Base-by-base conservation (phyloP, 2,329 filamentous ascomycete species). In the Dryadomyces sulphureus region DNA sequence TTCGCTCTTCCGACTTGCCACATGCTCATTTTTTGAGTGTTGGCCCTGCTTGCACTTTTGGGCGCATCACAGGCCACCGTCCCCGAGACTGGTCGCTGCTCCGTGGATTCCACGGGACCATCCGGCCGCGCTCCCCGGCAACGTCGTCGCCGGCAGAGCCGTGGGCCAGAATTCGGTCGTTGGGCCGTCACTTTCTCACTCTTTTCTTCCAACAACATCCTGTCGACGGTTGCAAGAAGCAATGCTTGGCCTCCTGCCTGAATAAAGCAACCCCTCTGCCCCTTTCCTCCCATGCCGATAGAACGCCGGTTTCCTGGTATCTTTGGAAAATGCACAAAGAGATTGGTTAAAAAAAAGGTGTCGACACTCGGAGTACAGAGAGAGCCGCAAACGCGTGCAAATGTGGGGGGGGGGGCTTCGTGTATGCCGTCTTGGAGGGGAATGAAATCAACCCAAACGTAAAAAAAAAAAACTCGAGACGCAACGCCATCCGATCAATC, bases 301-400 rank as follows among this genome's bases (percentile, higher is more conserved):
- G 56, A 67, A 67, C 64, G 62, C 64, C 64, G 51, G 41, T 59
- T 49, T 51, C 60, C 58, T 67, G 65, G 65, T 68, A 67, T 68
- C 63, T 64, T 56, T 56, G 49, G 39, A 40, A 40, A 48, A 40
- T 39, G 25, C 40, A 40, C 14, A 38, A 62, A 58, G 60, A 57
- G 52, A 57, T 56, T 57, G 55, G 17, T 38, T 34, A 30, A 43
- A 27, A 41, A 35, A 42, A 55, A 52, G 42, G 51, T 51, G 53
- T 30, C 22, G 22, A 40, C 35, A 38, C n/a, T 32, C 21, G 20
- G n/a, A 24, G 3, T 38, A 9, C 38, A 16, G 7, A 16, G 27
- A 16, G 20, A 24, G 21, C 11, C n/a, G 19, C 19, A 20, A 32
- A 30, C 4, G 27, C 11, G 11, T 32, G 27, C 16, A 14, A 12